Conservation (phyloP, 208 protist genomes). For the Leishmania tropica region DNA sequence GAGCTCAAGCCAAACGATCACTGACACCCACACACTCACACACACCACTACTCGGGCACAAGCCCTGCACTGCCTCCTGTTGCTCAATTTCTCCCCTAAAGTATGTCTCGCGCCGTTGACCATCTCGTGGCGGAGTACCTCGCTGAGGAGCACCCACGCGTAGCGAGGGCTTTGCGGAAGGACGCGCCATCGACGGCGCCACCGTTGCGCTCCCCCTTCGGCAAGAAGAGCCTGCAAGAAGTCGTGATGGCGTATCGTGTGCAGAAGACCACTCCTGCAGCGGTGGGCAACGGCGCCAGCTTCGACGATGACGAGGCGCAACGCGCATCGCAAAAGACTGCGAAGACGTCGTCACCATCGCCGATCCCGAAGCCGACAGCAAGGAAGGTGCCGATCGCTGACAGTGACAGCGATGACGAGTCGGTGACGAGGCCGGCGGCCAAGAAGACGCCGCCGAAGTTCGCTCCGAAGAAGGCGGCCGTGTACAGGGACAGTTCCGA, state of each 20-base stretch:
- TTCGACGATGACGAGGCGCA: slow-evolving; percentile 48
- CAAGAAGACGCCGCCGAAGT: slow-evolving; percentile 37
- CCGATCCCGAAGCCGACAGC: slow-evolving; percentile 39
- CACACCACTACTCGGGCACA: not conserved
- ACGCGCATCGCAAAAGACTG: not conserved
- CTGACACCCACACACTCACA: not conserved
- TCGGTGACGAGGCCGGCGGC: slow-evolving; percentile 43
- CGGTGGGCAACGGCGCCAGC: slow-evolving; percentile 41
- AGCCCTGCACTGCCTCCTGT: not conserved
- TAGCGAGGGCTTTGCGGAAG: slow-evolving; percentile 42
- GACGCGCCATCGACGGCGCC: slow-evolving; percentile 17
- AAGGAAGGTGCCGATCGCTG: slow-evolving; percentile 54
- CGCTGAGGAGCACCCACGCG: slow-evolving; percentile 35
- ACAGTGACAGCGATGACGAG: slow-evolving; percentile 64
- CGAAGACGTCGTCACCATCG: slow-evolving; percentile 26
- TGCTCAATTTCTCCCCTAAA: not conserved
- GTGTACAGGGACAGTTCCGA: slow-evolving; percentile 34
- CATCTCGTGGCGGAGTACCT: slow-evolving; percentile 58
- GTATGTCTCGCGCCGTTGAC: slow-evolving; percentile 57
- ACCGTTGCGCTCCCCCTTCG: slow-evolving; percentile 20
- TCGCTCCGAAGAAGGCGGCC: slow-evolving; percentile 31
- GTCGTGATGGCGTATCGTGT: slow-evolving; percentile 21
- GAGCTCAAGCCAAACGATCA: not conserved
- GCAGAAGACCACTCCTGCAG: slow-evolving; percentile 26
- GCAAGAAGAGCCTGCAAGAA: slow-evolving; percentile 21